A percentile compares a stretch with the other conserved stretches of the same genome.
phyloP scores from a whole-genome alignment of 2,329 filamentous ascomycete species.

The Xylariaceae sp. region DNA sequence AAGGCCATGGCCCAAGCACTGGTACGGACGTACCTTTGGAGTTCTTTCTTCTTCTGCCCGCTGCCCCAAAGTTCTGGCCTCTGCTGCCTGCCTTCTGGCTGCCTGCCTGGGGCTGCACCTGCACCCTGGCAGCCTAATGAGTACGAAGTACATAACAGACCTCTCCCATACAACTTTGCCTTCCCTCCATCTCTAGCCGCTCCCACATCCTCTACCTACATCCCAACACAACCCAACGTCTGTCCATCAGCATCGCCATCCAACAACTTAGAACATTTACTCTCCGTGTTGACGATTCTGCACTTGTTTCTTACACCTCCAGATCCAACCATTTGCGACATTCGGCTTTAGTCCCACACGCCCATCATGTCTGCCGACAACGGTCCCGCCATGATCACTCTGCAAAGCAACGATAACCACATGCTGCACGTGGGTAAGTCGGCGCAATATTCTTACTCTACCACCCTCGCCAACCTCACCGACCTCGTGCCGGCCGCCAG shows the following conservation, averaged over 20 bases:
- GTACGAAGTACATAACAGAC: no score
- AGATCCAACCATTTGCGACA: no score
- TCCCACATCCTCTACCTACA: not conserved
- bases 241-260: not conserved
- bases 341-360: not conserved
- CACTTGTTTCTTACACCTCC: conserved; percentile 7
- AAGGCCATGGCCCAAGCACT: no score
- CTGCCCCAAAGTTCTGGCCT: not conserved
- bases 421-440: conserved; percentile 46
- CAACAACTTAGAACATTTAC: not conserved
- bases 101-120: no score
- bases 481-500: not conserved
- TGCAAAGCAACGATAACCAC: conserved; percentile 50
- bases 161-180: not conserved
- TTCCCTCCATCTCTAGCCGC: not conserved
- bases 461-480: not conserved
- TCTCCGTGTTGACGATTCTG: not conserved
- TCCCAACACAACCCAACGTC: not conserved
- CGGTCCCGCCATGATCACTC: conserved; percentile 39
- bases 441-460: not conserved
- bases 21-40: no score
- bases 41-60: not conserved
- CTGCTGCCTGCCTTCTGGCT: not conserved
- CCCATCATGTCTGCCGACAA: conserved; percentile 19
- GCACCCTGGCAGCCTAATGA: no score